These are phyloP conservation scores for Tulasnella sp. DNA, from an alignment of 768 basidiomycete genomes.

Conservation along the genomic window DNA sequence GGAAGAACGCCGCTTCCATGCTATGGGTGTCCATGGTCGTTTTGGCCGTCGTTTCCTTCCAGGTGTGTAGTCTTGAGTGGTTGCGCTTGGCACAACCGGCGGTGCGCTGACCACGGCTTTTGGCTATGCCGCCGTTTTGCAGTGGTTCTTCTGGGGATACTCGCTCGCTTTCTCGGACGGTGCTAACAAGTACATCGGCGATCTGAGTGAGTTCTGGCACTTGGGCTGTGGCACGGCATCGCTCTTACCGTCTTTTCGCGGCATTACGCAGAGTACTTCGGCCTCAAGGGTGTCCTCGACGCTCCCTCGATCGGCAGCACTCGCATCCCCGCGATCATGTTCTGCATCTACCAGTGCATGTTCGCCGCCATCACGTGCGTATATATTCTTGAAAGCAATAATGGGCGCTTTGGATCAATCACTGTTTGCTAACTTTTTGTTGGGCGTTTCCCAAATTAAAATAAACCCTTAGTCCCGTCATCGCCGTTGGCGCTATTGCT, in stretches of 20 bases:
- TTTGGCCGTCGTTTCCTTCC: slow-evolving; percentile 74
- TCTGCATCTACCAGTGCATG: slow-evolving; percentile 87
- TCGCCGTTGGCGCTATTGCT: slow-evolving; percentile 90
- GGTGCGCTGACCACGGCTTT: not conserved
- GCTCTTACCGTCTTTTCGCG: not conserved
- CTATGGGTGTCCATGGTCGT: slow-evolving; percentile 79
- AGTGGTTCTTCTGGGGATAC: slow-evolving; percentile 99
- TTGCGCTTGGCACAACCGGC: no score
- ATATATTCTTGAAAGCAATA: not conserved
- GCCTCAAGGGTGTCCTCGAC: slow-evolving; percentile 73
- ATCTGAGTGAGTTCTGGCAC: slow-evolving; percentile 64
- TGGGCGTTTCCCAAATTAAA: not conserved
- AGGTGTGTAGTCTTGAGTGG: slow-evolving; percentile 38
- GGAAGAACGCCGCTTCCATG: slow-evolving; percentile 94
- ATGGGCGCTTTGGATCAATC: not conserved
- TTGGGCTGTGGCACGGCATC: not conserved
- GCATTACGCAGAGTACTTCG: slow-evolving; percentile 69
- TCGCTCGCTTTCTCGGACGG: slow-evolving; percentile 87
- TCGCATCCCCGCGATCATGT: slow-evolving; percentile 72
- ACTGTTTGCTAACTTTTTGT: not conserved
- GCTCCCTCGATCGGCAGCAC: slow-evolving; percentile 73
- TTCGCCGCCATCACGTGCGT: slow-evolving; percentile 85
- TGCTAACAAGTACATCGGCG: slow-evolving; percentile 75
- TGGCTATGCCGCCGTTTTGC: not conserved
- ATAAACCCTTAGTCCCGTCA: slow-evolving; percentile 62